Evolutionary conservation across 768 basidiomycete species (phyloP), one percentile per base, ranked within the genome.

Genomic region (Gyrodon lividus): DNA sequence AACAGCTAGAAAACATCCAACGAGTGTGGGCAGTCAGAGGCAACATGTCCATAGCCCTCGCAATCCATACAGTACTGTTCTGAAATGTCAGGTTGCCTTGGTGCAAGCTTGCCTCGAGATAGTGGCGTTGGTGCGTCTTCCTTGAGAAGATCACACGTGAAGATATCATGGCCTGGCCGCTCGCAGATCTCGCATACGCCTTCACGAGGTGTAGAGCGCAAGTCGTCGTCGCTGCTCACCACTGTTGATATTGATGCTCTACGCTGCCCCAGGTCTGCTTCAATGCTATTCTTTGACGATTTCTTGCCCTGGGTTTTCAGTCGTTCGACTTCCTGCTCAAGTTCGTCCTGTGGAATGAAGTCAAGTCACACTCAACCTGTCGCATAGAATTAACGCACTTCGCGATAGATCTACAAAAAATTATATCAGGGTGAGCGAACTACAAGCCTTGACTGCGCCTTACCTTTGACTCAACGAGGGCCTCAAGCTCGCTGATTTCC

Each of bases 391-490:
- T n/a, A 19, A 62, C 71, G 51, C 59, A 85, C 87, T 68, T 93
- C 92, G 37, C 86, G 84, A 64, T 93, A 92, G 56, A 94, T 93
- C 89, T 92, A 54, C 12, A 17, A 28, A 6, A 46, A 31, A 17
- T 5, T 43, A 23, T 24, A 42, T 67, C 16, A 57, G 51, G 34
- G 23, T 26, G n/a, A 9, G 13, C 22, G 20, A 16, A 33, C 10
- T 28, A 19, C 28, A 28, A 19, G 24, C 22, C 4, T 46, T 4
- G 3, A 44, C 23, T 22, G 39, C 13, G 14, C 49, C 69, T 50
- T 54, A 91, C 92, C 82, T 97, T 98, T 48, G 90, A 81, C 66
- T 99, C 96, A n/a, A 98, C 85, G 37, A 99, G 76, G 34, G 86
- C 80, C 69, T 98, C 96, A 17, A 98, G 78, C 65, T 98, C 94